Evolutionary conservation across 106 monocot genomes (phyloP), one percentile per base, ranked within the genome.

Genomic region (Dioscorea dumetorum): DNA sequence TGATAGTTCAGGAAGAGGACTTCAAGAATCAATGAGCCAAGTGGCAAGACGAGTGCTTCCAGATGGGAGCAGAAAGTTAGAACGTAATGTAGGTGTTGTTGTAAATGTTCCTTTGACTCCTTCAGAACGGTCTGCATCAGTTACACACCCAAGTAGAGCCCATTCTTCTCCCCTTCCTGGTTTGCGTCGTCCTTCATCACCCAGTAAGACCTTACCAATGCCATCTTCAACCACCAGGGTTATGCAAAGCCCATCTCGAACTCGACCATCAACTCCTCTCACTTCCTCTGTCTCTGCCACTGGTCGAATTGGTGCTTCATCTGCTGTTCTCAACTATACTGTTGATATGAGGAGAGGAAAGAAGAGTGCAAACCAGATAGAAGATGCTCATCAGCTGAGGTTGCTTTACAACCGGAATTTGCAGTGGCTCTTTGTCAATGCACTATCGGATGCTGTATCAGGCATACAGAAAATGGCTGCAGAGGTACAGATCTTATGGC

Each of bases 391-490:
- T 76, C 83, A 91, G 50, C 63, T 95, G 67, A 71, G 83, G n/a
- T 24, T 95, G 41, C 70, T 86, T 52, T 60, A 95, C 52, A 88
- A 77, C 67, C 81, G 81, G 69, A 66, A 66, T 50, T 70, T 88
- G 75, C 95, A 91, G 59, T 95, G 95, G 95, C 83, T 75, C 48
- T 86, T 88, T 50, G 70, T 86, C 16, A 95, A 91, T 82, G 88
- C 91, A 19, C 73, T 58, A 67, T 81, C 80, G 49, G 82, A 83
- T 59, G 77, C 72, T 54, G 66, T 76, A 23, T 70, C 75, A 52
- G 59, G 61, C 19, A 65, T 66, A 49, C 90, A 99, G 68, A 89
- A 75, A 66, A 74, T 83, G 62, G 71, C 28, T 57, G 62, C 85
- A 62, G 85, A 90, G 99, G 99, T 99, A 81, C 21, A 56, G 24